Evolutionary conservation across 2,329 filamentous ascomycete species (phyloP), one percentile per base, ranked within the genome.

Genomic region (Beauveria medogensis): DNA sequence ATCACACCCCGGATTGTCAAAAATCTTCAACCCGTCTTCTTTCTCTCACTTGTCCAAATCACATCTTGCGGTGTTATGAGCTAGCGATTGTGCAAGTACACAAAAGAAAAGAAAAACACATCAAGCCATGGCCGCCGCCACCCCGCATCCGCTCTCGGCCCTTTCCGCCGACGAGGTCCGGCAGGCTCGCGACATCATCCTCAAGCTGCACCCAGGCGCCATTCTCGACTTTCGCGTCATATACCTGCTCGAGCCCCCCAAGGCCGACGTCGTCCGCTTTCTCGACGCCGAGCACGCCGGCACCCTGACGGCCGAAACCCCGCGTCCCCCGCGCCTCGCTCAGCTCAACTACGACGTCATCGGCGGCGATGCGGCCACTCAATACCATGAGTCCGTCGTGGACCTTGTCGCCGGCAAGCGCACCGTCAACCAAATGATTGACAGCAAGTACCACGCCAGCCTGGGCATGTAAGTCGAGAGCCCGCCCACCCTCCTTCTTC

Each of bases 221-320:
- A 63, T 69, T 0, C 63, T 75, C 6, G 72, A 76, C 60, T 85
- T 84, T 65, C 75, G 80, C 10, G 75, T 78, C 37, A 78, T 82
- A 57, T 80, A 77, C 1, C 71, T 84, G 3, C 69, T 70, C 12
- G 81, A 84, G 64, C 81, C 81, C 0, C 71, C 73, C 0, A 85
- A 84, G 67, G 65, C 68, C 4, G 72, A 77, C 12, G 73, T 83
- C 65, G 63, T 78, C 1, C 64, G 62, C 0, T 84, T 77, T 52
- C 70, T 84, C 0, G 76, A 80, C n/a, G 68, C 70, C 51, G 58
- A 82, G 62, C 75, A 78, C 61, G 67, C 68, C 3, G 70, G 69
- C 0, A 59, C 68, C 5, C 55, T 74, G 24, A 68, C 73, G 69
- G 55, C 64, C 37, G 8, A 66, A 41, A 43, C 65, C 52, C 40